Evolutionary conservation across 345 rosid species (phyloP), one percentile per base, ranked within the genome.

Genomic region (Eucalyptus polybractea): DNA sequence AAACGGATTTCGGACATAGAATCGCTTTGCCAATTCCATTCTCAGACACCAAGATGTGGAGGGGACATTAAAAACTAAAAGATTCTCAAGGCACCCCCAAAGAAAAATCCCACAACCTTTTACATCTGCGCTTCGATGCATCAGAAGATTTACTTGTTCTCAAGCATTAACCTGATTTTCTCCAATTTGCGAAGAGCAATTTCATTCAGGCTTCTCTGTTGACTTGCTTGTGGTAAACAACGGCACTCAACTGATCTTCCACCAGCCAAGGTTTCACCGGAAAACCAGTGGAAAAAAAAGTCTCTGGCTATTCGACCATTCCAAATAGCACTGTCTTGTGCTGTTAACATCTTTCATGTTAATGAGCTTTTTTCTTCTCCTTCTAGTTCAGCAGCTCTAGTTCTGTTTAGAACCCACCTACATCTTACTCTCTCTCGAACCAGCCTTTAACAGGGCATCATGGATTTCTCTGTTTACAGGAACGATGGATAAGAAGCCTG

Each of bases 401-500:
- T 95, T 65, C 87, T 83, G n/a, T 92, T 92, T 93, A 96, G 87
- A 88, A 97, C 44, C 83, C 87, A 60, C 91, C 92, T 58, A 21
- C 45, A 37, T 76, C 83, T 40, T 76, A 76, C 83, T 76, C 83
- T 89, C 88, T 92, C 96, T 91, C 76, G 91, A 31, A 90, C 91
- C 87, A 69, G 96, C 95, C 94, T 94, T 93, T 62, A 94, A 54
- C 89, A 93, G 91, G 87, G 97, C 94, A 93, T 92, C 93, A 83
- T 95, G 95, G 94, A 95, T 94, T 88, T 92, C 89, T 90, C 91
- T 93, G 92, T 90, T 92, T n/a, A 90, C 62, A 10, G 93, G 93
- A 49, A 93, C 85, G 17, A 81, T 91, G 47, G 87, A 87, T 93
- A 95, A 90, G 8, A 89, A 92, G 5, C 88, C 91, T 50, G 94